These are phyloP conservation scores for Alternaria sp. DNA, from an alignment of 2,329 filamentous ascomycete species.

Conservation along the genomic window DNA sequence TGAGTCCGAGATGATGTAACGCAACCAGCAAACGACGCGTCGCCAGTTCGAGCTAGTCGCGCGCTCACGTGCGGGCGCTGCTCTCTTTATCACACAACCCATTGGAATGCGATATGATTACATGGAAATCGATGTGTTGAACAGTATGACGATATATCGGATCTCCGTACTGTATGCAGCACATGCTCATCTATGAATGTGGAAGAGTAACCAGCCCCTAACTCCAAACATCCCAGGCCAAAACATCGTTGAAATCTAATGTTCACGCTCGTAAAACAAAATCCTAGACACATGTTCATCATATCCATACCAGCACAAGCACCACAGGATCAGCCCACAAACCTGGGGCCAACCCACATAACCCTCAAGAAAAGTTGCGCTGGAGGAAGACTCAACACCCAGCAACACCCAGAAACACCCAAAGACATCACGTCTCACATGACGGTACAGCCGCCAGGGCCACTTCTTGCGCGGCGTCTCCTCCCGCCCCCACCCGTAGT, in stretches of 20 bases:
- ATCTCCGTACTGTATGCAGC: not conserved
- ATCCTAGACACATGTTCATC: not conserved
- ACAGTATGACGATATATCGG: not conserved
- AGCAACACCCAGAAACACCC: not conserved
- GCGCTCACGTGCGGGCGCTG: not conserved
- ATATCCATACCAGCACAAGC: not conserved
- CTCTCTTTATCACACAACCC: not conserved
- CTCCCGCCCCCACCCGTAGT: constrained; percentile 49
- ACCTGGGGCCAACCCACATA: not conserved
- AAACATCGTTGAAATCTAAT: not conserved
- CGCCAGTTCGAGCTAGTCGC: not conserved
- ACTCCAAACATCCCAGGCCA: not conserved
- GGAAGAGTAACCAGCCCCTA: fast-evolving
- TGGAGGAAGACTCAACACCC: no score
- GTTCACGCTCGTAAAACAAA: not conserved
- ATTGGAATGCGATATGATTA: not conserved
- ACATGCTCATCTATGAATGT: not conserved
- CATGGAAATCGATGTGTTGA: not conserved
- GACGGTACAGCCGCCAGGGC: constrained; percentile 53
- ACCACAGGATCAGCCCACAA: not conserved
- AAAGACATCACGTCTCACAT: constrained; percentile 49
- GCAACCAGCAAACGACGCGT: not conserved
- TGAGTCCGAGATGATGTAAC: not conserved
- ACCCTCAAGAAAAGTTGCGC: no score
- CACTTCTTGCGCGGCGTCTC: constrained; percentile 56